phyloP scores from a whole-genome alignment of 108 stramenopile species.

The Nannochloropsis granulata region DNA sequence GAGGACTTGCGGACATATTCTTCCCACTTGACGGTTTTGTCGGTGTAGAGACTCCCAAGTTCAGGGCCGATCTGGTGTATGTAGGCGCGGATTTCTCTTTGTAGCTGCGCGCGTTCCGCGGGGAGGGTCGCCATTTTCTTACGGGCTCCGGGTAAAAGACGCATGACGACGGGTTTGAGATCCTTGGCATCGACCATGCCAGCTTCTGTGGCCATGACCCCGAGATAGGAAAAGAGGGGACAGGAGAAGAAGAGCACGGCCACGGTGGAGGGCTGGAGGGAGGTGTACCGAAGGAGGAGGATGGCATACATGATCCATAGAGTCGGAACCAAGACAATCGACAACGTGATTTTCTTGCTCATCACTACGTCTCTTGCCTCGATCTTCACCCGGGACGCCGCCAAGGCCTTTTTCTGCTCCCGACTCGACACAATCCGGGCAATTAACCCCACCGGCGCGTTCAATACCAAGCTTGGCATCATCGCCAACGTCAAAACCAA shows the following conservation, averaged over 20 bases:
- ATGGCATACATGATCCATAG: conserved; percentile 76
- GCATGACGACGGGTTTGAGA: conserved; percentile 51
- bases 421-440: conserved; percentile 60
- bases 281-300: conserved; percentile 49
- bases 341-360: conserved; percentile 78
- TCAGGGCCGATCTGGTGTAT: conserved; percentile 34
- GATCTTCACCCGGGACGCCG: conserved; percentile 82
- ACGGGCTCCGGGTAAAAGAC: conserved; percentile 20
- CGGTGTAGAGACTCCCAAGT: conserved; percentile 25
- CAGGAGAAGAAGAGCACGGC: conserved; percentile 58
- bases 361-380: conserved; percentile 82
- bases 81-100: conserved; percentile 28
- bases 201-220: conserved; percentile 68
- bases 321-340: conserved; percentile 79
- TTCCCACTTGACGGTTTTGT: conserved; percentile 22
- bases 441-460: conserved; percentile 75
- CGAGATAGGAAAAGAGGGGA: conserved; percentile 79
- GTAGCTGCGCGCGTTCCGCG: conserved; percentile 13
- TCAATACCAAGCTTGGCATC: conserved; percentile 67
- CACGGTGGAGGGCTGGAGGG: conserved; percentile 57
- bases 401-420: conserved; percentile 70
- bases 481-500: conserved; percentile 58
- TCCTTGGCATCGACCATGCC: conserved; percentile 89
- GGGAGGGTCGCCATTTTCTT: conserved; percentile 21
- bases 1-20: conserved; percentile 9